Evolutionary conservation across 2,329 filamentous ascomycete genomes (phyloP), one percentile per base, ranked within the genome.

Genomic region (Lecanicillium sp.): DNA sequence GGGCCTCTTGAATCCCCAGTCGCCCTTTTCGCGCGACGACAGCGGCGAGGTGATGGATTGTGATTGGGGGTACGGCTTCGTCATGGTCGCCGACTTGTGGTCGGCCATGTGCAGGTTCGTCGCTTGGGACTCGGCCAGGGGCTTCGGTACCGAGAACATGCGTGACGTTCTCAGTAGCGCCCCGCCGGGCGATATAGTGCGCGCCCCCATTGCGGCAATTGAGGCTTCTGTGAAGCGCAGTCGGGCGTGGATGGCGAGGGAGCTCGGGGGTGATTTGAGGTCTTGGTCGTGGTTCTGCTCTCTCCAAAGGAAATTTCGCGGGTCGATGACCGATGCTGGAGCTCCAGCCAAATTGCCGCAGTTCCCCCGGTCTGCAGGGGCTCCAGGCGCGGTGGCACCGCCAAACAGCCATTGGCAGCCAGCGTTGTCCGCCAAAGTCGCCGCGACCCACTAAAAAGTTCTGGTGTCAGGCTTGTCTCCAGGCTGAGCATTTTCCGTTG

Each of bases 1-100:
- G 1, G 87, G 72, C 40, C 90, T 73, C 66, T 97, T 97, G 51
- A 96, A 68, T 12, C 90, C 90, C 89, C 90, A 97, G 55, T 97
- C 90, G 27, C 90, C 90, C 54, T 77, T 77, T 29, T 71, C 67
- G 17, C 87, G 73, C 7, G 88, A 89, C 14, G 79, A 72, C 32
- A 73, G 66, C 5, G 87, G 82, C 1, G 87, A 89, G 12, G 82
- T 81, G 55, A 97, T 84, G 45, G 88, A 77, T 56, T 92, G 85
- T 57, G 84, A 76, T 37, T 80, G 87, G n/a, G 90, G 90, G 61
- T 83, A 84, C 20, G 78, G 74, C 44, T 77, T 71, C 12, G 90
- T 97, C 52, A 61, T 60, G 35, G 61, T 62, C n/a, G 52, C 44
- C 25, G 61, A 61, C 45, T 61, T 62, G 43, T 55, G 50, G 36